These are phyloP conservation scores for Coemansia guatemalensis DNA, from an alignment of 192 early-diverging fungal genomes.

Conservation along the genomic window DNA sequence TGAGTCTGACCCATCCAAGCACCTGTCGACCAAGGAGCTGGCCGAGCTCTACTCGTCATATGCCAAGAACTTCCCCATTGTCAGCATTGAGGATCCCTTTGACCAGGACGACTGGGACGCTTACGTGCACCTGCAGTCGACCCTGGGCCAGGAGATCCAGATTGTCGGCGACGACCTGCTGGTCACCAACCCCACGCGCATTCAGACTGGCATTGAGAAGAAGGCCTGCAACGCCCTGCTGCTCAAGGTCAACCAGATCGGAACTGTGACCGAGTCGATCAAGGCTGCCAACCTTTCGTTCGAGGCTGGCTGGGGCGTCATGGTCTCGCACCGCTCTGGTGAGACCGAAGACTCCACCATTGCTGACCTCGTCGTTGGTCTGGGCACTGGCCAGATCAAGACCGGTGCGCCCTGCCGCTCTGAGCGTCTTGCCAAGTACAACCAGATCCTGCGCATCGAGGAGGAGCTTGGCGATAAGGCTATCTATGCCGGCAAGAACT, in stretches of 20 bases:
- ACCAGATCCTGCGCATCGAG: slow-evolving; percentile 97
- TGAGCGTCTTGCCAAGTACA: slow-evolving; percentile 98
- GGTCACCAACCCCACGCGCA: slow-evolving; percentile 96
- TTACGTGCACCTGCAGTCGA: slow-evolving; percentile 76
- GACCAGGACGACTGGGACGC: slow-evolving; percentile 99
- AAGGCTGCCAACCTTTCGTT: slow-evolving; percentile 75
- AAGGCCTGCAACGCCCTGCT: slow-evolving; percentile 93
- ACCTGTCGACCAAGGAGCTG: slow-evolving; percentile 75
- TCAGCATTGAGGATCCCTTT: slow-evolving; percentile 98
- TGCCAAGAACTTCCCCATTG: slow-evolving; percentile 82
- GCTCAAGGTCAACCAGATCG: slow-evolving; percentile 99
- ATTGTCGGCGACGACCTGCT: slow-evolving; percentile 98
- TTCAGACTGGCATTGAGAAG: slow-evolving; percentile 86
- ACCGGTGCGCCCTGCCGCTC: slow-evolving; percentile 98
- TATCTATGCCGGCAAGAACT: slow-evolving; percentile 91
- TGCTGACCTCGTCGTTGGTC: slow-evolving; percentile 95
- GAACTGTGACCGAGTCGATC: slow-evolving; percentile 95
- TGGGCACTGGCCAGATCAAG: slow-evolving; percentile 97
- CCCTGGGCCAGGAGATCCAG: slow-evolving; percentile 69
- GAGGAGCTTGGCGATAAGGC: slow-evolving; percentile 92
- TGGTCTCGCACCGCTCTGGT: slow-evolving; percentile 99
- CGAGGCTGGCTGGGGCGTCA: slow-evolving; percentile 95
- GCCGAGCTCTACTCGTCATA: slow-evolving; percentile 83
- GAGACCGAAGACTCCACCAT: slow-evolving; percentile 98
- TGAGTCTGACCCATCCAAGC: slow-evolving; percentile 72